Evolutionary conservation across 2,329 filamentous ascomycete species (phyloP).

Genomic region (Monosporascus sp.): DNA sequence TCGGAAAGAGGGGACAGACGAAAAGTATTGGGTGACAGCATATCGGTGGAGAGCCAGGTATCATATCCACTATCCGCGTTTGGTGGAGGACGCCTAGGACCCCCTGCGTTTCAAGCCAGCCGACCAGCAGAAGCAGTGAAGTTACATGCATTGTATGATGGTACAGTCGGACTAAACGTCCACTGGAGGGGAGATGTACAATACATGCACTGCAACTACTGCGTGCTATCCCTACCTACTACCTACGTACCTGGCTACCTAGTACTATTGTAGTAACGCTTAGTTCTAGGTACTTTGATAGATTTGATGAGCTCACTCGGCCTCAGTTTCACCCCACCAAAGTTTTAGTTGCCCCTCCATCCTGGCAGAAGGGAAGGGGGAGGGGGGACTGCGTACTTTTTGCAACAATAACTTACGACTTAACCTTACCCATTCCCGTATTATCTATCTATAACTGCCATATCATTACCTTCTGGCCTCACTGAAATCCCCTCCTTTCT

Average conservation of each 20-base stretch:
- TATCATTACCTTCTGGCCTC: not conserved
- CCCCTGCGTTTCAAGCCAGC: too few species aligned
- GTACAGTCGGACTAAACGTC: too few species aligned
- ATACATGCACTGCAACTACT: too few species aligned
- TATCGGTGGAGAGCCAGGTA: not conserved
- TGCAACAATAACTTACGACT: not conserved
- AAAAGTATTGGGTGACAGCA: not conserved
- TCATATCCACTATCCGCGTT: not conserved
- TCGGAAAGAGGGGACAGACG: not conserved
- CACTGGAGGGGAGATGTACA: too few species aligned
- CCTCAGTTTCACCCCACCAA: slow-evolving; percentile 15
- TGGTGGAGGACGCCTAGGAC: not conserved
- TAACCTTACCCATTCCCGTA: not conserved
- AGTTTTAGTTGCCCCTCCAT: slow-evolving; percentile 17
- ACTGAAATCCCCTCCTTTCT: not conserved
- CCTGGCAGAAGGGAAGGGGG: not conserved
- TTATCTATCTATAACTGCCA: not conserved
- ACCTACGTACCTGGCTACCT: too few species aligned
- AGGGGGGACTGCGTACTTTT: slow-evolving; percentile 11
- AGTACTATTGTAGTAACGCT: too few species aligned
- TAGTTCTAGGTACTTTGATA: not conserved
- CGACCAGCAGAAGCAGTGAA: too few species aligned
- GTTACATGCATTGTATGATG: too few species aligned
- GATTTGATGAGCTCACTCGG: not conserved
- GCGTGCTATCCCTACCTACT: too few species aligned